These are phyloP conservation scores for Colletotrichum liriopes DNA, from an alignment of 2,329 filamentous ascomycete genomes.

Conservation along the genomic window DNA sequence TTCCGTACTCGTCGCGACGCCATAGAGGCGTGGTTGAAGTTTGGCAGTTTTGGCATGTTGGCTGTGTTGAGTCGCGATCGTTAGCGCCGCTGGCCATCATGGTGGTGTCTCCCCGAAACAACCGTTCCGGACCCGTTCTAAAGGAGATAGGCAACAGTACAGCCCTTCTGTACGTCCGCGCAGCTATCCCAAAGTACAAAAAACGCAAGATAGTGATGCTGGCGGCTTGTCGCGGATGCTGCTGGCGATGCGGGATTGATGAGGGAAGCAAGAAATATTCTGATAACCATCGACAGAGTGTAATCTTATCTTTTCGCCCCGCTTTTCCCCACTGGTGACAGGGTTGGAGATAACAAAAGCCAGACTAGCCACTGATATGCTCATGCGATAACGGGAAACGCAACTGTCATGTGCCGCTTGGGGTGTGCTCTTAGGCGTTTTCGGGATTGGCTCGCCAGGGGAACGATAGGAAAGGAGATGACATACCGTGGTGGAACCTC, in stretches of 20 bases:
- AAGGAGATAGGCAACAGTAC: background rate
- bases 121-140: background rate
- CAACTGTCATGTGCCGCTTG: slow-evolving; percentile 11
- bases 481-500: slow-evolving; percentile 36
- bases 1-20: slow-evolving; percentile 96
- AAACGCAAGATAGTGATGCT: background rate
- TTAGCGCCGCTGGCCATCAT: slow-evolving; percentile 71
- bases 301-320: slow-evolving; percentile 10
- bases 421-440: background rate
- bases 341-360: slow-evolving; percentile 9
- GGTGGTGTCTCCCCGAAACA: slow-evolving; percentile 42
- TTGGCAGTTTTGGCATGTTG: slow-evolving; percentile 95
- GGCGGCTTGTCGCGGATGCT: slow-evolving; percentile 10
- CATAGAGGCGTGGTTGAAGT: slow-evolving; percentile 97
- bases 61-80: slow-evolving; percentile 80
- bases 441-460: slow-evolving; percentile 17
- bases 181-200: no score
- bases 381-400: slow-evolving; percentile 10
- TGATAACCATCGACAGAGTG: background rate
- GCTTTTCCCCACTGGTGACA: slow-evolving; percentile 7
- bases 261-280: slow-evolving; percentile 14
- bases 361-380: slow-evolving; percentile 11
- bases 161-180: background rate
- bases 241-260: slow-evolving; percentile 15
- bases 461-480: slow-evolving; percentile 10